phyloP scores from a whole-genome alignment of 306 rosid genomes.

The Canavalia gladiata region DNA sequence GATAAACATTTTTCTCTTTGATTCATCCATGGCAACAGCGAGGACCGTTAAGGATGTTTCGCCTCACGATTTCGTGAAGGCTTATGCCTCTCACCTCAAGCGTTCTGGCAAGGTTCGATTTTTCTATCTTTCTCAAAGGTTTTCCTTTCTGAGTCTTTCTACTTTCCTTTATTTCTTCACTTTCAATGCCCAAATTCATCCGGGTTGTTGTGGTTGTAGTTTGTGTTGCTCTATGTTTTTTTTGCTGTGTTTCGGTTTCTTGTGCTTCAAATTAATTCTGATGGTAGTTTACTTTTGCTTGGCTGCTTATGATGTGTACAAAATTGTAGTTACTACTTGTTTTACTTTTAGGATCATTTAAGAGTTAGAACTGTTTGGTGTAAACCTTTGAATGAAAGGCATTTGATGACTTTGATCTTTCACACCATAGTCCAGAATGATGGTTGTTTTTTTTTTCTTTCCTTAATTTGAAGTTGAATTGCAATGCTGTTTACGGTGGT shows the following conservation, averaged over 20 bases:
- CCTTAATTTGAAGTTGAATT: background rate
- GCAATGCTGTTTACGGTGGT: background rate
- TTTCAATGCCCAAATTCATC: background rate
- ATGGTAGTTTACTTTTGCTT: background rate
- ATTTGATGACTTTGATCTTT: background rate
- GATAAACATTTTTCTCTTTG: background rate
- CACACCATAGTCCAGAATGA: background rate
- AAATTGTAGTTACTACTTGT: background rate
- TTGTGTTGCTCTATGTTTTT: background rate
- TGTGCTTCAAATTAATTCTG: background rate
- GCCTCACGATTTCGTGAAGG: conserved; percentile 82
- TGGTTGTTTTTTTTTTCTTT: background rate
- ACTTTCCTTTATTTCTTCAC: background rate
- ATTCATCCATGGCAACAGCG: conserved; percentile 54
- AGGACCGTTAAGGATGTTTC: conserved; percentile 77
- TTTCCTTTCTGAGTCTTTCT: background rate
- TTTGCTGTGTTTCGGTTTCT: background rate
- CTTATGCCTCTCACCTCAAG: conserved; percentile 76
- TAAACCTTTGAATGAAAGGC: background rate
- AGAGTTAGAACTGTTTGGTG: background rate
- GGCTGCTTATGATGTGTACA: background rate
- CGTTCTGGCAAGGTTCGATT: conserved; percentile 67
- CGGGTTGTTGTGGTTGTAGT: background rate
- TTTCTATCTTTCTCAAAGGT: background rate
- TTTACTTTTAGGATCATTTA: background rate